Base-by-base conservation (phyloP, 2,329 filamentous ascomycete species). In the Xylaria polymorpha region DNA sequence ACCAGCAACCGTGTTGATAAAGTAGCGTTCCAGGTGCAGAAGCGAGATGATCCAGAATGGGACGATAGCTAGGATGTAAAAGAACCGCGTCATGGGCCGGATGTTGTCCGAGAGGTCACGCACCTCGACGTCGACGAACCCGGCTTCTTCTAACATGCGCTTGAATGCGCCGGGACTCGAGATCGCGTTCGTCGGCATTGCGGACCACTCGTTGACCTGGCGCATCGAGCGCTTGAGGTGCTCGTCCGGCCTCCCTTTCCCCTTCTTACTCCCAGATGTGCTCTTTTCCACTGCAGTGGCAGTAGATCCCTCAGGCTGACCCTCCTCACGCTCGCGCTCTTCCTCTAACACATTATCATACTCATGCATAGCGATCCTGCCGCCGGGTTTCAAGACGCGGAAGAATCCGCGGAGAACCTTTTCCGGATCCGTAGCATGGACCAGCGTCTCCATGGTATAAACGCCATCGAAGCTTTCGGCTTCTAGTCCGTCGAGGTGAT, bases 391-490 rank as follows among this genome's bases (percentile, higher is more conserved):
- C 5, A 87, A 75, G 0, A 86, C 70, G 15, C 85, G 82, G 73
- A 79, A 81, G 76, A 87, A 87, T 20, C 83, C 82, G 6, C 69
- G 71, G 1, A 86, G 76, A 1, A 83, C 85, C 7, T 74, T 76
- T 48, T 79, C 71, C 0, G 84, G 82, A 46, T 87, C 81, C 0
- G 82, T 84, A 0, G 85, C 84, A 72, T 88, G 85, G 0, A 87
- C 85, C 56, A 88, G 82, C 0, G 85, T 86, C 75, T 88, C 85
- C 82, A 87, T 85, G 0, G 85, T 87, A 74, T 87, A 88, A 35
- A 85, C 77, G 3, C 85, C 86, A 63, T 88, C 85, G 50, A 85
- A 81, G 0, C 79, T 82, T 3, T 72, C 75, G 32, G 77, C 71
- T 0, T 71, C 63, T 25, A 87, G 77, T 5, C 71, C 68, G 1